Base-by-base conservation (phyloP, 768 basidiomycete species). In the Leccinum truebloodii region DNA sequence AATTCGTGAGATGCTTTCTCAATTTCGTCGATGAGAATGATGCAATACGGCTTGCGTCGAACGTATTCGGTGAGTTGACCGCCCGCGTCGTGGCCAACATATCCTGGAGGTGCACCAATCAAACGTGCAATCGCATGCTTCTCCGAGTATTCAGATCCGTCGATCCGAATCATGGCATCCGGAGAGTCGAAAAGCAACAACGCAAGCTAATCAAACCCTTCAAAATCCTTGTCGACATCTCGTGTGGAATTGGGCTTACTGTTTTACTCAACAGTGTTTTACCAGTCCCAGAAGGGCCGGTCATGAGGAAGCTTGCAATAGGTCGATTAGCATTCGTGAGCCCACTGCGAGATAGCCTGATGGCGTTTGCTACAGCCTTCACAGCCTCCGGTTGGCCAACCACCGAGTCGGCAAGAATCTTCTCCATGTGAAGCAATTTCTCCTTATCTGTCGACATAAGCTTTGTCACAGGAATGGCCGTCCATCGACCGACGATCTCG, bases 61-160 rank as follows among this genome's bases (percentile, higher is more conserved):
- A 96, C 87, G 67, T 95, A 95, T 77, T 97, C 95, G 3, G 95
- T 96, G 52, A 97, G 81, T 71, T 95, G 94, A 9, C 95, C 92
- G 10, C 92, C 92, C 35, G 86, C 81, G 67, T 96, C 94, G 71
- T 96, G 86, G 2, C 95, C 96, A 46, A 98, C 88, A 71, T 96
- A 98, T 41, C 95, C 91, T 55, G 91, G 90, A 58, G 91, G 91
- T 20, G 83, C 78, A 48, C 83, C 83, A 55, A 90, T 86, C 52
- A 90, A 78, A 39, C 89, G 80, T n/a, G 87, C 80, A 58, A 91
- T 83, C 6, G 87, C 82, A 65, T 91, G 90, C 69, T 84, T 85
- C 62, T 93, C 93, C 18, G 93, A 94, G 75, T 98, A 96, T 71
- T 98, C 94, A 20, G 91, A 91, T 66, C 88, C 92, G 68, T 98